Evolutionary conservation across 2,329 filamentous ascomycete species (phyloP).

Genomic region (Cryphonectria japonica): DNA sequence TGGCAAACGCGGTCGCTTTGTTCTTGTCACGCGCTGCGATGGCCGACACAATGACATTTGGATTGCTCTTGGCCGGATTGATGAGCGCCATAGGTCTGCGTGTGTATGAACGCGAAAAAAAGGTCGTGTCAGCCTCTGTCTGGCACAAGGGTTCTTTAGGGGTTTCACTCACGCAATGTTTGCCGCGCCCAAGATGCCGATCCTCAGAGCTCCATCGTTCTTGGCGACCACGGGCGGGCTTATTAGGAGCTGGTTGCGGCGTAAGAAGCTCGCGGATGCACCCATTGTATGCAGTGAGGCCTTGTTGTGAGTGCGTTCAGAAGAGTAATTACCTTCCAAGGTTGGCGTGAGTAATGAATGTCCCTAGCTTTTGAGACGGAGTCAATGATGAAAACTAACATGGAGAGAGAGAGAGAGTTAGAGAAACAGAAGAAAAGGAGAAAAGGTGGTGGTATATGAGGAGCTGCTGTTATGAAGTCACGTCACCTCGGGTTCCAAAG

Average conservation of each 20-base stretch:
- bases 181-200: slow-evolving; percentile 48
- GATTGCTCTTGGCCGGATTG: slow-evolving; percentile 53
- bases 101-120: no score
- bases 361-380: no score
- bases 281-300: slow-evolving; percentile 11
- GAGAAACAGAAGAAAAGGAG: no score
- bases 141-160: not conserved
- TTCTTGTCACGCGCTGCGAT: slow-evolving; percentile 55
- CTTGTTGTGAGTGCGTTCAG: slow-evolving; percentile 32
- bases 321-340: no score
- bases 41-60: slow-evolving; percentile 56
- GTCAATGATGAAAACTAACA: no score
- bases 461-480: not conserved
- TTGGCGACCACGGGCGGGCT: slow-evolving; percentile 22
- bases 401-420: not conserved
- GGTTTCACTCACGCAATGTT: slow-evolving; percentile 42
- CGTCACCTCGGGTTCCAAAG: not conserved
- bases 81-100: slow-evolving; percentile 48
- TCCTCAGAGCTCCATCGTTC: slow-evolving; percentile 38
- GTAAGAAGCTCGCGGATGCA: slow-evolving; percentile 24
- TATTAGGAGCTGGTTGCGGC: slow-evolving; percentile 30
- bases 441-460: not conserved
- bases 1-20: slow-evolving; percentile 53
- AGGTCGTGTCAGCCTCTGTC: not conserved
- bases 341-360: no score